Percentiles rank a stretch among this genome's conserved stretches.
Evolutionary conservation across 75 land plant species (phyloP).

Genomic region (Pseudotsuga menziesii): DNA sequence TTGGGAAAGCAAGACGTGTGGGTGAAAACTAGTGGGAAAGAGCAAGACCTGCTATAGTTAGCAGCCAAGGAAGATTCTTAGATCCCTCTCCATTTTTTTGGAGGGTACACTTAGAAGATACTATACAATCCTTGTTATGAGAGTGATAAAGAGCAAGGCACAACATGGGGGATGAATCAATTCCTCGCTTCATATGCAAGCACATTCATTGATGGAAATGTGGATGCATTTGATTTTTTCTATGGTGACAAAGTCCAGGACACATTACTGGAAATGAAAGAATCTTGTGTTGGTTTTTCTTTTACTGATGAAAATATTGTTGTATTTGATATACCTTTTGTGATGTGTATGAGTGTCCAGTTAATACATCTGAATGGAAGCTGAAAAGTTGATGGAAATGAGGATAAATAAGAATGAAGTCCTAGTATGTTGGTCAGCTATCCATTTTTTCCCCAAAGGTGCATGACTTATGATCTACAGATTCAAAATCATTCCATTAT

Average conservation of each 20-base stretch:
- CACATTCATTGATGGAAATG: not conserved
- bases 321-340: not conserved
- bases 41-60: constrained; percentile 25
- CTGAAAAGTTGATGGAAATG: too few species aligned
- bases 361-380: too few species aligned
- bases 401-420: too few species aligned
- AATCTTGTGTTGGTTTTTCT: not conserved
- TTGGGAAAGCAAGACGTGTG: not conserved
- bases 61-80: constrained; percentile 47
- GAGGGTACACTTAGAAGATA: not conserved
- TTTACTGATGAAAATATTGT: not conserved
- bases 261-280: constrained; percentile 3
- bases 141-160: constrained; percentile 1
- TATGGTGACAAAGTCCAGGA: not conserved
- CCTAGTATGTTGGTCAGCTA: too few species aligned
- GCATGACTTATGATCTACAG: too few species aligned
- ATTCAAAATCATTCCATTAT: too few species aligned
- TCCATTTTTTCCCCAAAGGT: too few species aligned
- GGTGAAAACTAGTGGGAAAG: constrained; percentile 68
- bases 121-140: not conserved
- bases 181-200: not conserved
- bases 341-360: too few species aligned
- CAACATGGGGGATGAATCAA: not conserved
- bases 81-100: too few species aligned
- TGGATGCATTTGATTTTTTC: not conserved